phyloP scores from a whole-genome alignment of 495 filamentous ascomycete species.

The Cenococcum geophilum region DNA sequence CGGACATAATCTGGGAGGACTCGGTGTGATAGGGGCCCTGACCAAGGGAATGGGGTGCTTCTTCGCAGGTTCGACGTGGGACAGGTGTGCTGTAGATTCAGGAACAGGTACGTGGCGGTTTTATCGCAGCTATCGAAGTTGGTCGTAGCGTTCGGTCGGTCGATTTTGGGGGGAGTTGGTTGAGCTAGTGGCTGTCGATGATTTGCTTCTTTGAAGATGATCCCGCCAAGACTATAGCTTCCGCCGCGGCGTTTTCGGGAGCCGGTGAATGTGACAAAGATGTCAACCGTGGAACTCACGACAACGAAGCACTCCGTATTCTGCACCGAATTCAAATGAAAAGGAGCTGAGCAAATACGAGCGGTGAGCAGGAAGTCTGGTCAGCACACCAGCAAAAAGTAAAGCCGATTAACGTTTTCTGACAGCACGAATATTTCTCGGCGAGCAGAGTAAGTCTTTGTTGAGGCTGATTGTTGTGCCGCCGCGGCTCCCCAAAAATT shows the following conservation, averaged over 20 bases:
- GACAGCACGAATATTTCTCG: no score
- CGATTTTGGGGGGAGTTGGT: not conserved
- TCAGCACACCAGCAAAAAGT: no score
- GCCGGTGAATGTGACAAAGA: not conserved
- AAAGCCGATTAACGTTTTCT: no score
- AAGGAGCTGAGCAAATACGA: no score
- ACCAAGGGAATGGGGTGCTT: constrained; percentile 57
- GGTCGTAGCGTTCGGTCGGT: not conserved
- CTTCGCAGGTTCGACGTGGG: constrained; percentile 51
- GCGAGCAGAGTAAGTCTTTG: no score
- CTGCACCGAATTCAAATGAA: no score
- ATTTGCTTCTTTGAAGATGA: constrained; percentile 2
- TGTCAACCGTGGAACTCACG: not conserved
- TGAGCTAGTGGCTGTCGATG: not conserved
- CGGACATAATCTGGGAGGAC: constrained; percentile 29
- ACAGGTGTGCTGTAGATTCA: not conserved
- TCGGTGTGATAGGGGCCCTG: constrained; percentile 33
- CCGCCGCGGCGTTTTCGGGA: not conserved
- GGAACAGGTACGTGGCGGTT: not conserved
- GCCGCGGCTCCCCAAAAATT: no score
- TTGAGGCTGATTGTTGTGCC: no score
- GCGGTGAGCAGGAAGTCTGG: no score
- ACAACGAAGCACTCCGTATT: not conserved
- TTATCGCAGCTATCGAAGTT: not conserved
- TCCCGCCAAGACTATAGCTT: not conserved